Base-by-base conservation (phyloP, 202 grass and related monocot genomes). In the Musa balbisiana region DNA sequence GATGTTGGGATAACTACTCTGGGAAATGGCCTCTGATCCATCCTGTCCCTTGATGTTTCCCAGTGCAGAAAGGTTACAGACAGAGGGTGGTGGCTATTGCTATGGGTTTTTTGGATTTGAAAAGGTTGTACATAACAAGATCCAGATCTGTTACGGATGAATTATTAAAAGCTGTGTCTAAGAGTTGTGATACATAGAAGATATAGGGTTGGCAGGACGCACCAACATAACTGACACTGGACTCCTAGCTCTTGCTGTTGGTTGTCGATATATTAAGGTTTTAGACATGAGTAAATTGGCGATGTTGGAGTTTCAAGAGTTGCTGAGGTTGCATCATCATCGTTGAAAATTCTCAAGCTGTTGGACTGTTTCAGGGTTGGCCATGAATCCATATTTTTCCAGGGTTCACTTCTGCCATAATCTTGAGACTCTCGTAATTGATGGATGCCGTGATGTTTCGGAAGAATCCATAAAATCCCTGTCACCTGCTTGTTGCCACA, bases 211-310 rank as follows among this genome's bases (percentile, higher is more conserved):
- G 64, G 83, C 79, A n/a, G 78, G 83, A 78, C 88, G 89, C 83
- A 73, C 29, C 52, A 73, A 62, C 25, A 82, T 96, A 85, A 90
- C 92, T 53, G 83, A 96, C 81, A 23, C 80, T 49, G 92, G 92
- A 20, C 83, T 96, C 78, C 80, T 73, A 55, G 69, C 66, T 55
- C 80, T 96, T 59, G 84, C 87, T 13, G 73, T 90, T 79, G 92
- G 89, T 11, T 84, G 89, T 60, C 81, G 11, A 69, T 56, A 71
- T 79, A 88, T 96, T 33, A 88, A 81, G 73, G 73, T 25, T 26
- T 71, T 96, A 71, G 92, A 96, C 77, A 29, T 96, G 76, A 96
- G 84, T 70, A 92, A 92, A 73, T 96, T 92, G 77, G 83, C 51
- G 87, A 92, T 85, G 43, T 72, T 63, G 89, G 92, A 82, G 11